A percentile compares a stretch with the other conserved stretches of the same genome.
These are phyloP conservation scores for Fraxinus sp. DNA, from an alignment of 305 asterid genomes.

Conservation along the genomic window DNA sequence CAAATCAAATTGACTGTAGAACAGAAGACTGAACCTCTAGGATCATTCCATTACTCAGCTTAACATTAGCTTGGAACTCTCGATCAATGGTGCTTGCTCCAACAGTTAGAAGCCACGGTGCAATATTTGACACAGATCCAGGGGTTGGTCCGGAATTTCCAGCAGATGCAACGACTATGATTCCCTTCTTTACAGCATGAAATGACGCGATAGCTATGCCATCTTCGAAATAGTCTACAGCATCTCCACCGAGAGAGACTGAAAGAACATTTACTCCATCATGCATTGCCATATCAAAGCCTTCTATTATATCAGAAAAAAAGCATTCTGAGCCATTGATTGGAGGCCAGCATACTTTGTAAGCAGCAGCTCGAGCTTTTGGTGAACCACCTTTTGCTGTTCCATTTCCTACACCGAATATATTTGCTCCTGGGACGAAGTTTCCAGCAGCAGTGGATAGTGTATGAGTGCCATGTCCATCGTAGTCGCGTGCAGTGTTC, in stretches of 20 bases:
- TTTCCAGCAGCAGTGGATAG: conserved; percentile 26
- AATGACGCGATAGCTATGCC: conserved; percentile 28
- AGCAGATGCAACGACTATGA: conserved; percentile 22
- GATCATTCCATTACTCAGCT: conserved; percentile 20
- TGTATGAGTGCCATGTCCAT: conserved; percentile 25
- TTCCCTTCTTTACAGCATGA: conserved; percentile 27
- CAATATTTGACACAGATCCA: conserved; percentile 19
- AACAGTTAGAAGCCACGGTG: conserved; percentile 30
- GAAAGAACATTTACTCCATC: conserved; percentile 34
- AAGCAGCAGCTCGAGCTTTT: conserved; percentile 23
- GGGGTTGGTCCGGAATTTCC: conserved; percentile 26
- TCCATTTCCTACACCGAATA: conserved; percentile 8
- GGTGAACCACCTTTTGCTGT: conserved; percentile 23
- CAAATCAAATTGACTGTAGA: neutral
- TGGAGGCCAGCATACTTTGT: conserved; percentile 25
- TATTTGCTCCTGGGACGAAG: conserved; percentile 10
- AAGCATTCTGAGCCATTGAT: conserved; percentile 11
- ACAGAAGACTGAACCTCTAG: conserved; percentile 15
- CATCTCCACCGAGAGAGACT: conserved; percentile 16
- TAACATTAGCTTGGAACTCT: conserved; percentile 11
- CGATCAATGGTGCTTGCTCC: conserved; percentile 31
- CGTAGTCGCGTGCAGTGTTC: conserved; percentile 4
- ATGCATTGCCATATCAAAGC: conserved; percentile 31
- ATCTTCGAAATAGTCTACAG: conserved; percentile 13
- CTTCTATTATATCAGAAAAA: conserved; percentile 28